phyloP scores from a whole-genome alignment of 2,329 filamentous ascomycete genomes.

The Stemphylium beticola region DNA sequence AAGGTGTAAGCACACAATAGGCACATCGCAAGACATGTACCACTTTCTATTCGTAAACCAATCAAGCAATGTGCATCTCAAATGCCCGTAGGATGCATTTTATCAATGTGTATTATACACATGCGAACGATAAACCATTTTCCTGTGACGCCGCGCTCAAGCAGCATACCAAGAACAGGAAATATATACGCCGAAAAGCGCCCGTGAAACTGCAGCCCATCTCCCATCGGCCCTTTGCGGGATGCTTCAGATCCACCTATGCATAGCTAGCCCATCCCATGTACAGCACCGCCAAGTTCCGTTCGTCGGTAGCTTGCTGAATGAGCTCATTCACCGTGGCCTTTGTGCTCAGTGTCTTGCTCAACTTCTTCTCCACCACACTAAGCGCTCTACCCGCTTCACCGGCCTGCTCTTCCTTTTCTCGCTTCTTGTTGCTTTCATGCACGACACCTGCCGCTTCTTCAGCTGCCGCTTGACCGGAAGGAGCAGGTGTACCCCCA shows the following conservation, averaged over 20 bases:
- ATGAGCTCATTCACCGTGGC: conserved; percentile 98
- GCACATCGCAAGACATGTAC: not conserved
- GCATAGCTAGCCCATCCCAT: conserved; percentile 49
- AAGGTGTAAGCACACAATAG: too few relatives aligned
- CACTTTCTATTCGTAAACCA: not conserved
- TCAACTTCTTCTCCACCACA: conserved; percentile 94
- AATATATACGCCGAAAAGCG: not conserved
- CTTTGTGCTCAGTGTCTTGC: conserved; percentile 89
- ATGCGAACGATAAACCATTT: not conserved
- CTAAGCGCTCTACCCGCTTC: conserved; percentile 92
- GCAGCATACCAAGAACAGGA: not conserved
- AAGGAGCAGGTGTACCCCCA: conserved; percentile 40
- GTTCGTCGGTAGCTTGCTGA: conserved; percentile 91
- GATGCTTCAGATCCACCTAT: not conserved
- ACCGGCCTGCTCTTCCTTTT: conserved; percentile 64
- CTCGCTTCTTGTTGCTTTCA: conserved; percentile 48
- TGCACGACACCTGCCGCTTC: conserved; percentile 31
- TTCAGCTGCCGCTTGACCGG: conserved; percentile 23
- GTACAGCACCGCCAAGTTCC: conserved; percentile 85
- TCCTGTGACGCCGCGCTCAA: not conserved
- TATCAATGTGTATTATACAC: conserved; percentile 2
- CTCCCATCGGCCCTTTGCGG: not conserved
- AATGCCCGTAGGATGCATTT: not conserved
- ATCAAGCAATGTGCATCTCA: not conserved
- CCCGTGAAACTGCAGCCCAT: not conserved